These are phyloP conservation scores for Gentiana macrophylla DNA, from an alignment of 257 asterid genomes.

Conservation along the genomic window DNA sequence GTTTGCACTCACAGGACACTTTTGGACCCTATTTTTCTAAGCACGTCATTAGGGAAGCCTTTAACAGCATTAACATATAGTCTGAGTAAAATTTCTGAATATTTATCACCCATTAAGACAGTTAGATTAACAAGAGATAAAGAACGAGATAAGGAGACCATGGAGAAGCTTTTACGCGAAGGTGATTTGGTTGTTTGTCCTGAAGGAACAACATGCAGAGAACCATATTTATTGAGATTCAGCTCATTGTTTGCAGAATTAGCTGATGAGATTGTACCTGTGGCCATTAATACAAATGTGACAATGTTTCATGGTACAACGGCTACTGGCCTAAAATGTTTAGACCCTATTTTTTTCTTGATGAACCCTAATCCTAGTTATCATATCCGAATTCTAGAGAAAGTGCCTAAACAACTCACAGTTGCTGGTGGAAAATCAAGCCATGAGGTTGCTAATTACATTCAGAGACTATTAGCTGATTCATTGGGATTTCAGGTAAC, in stretches of 20 bases:
- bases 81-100: not conserved
- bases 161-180: not conserved
- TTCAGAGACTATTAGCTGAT: not conserved
- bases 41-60: not conserved
- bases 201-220: slow-evolving; percentile 1
- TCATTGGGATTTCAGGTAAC: slow-evolving; percentile 1
- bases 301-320: slow-evolving; percentile 3
- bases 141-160: not conserved
- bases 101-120: not conserved
- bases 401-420: not conserved
- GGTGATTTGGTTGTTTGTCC: not conserved
- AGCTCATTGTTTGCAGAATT: not conserved
- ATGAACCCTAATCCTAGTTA: not conserved
- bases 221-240: slow-evolving; percentile 1
- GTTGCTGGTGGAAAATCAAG: not conserved
- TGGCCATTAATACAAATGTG: not conserved
- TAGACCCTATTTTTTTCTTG: slow-evolving; percentile 1
- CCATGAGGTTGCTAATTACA: not conserved
- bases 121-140: not conserved
- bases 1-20: slow-evolving; percentile 4
- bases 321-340: not conserved
- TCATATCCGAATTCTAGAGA: not conserved
- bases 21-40: not conserved
- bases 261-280: not conserved
- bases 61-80: not conserved